These are phyloP conservation scores for Phytophthora ohioensis DNA, from an alignment of 352 stramenopile species.

Conservation along the genomic window DNA sequence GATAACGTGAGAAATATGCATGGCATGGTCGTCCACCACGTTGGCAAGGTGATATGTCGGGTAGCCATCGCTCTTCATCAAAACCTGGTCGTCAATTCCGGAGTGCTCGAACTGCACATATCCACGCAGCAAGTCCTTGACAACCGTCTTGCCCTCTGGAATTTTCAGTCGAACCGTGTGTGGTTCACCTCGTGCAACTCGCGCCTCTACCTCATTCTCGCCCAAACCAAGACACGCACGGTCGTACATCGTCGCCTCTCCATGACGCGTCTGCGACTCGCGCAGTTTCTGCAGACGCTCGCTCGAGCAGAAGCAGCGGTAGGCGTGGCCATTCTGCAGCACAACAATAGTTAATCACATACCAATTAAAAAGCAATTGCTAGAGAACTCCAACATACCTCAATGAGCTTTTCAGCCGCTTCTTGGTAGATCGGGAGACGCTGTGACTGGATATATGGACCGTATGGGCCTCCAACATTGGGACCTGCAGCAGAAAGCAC, in stretches of 20 bases:
- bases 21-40: constrained; percentile 97
- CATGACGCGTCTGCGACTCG: constrained; percentile 89
- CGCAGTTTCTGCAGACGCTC: constrained; percentile 94
- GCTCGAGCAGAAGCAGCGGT: constrained; percentile 97
- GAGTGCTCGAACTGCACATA: constrained; percentile 92
- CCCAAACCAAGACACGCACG: constrained; percentile 95
- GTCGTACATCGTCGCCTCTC: constrained; percentile 97
- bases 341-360: constrained; percentile 4
- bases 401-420: constrained; percentile 89
- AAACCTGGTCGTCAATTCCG: constrained; percentile 91
- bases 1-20: constrained; percentile 98
- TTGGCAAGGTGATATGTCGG: constrained; percentile 94
- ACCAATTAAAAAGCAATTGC: neutral
- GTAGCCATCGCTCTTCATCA: constrained; percentile 95
- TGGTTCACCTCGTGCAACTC: constrained; percentile 87
- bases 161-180: constrained; percentile 97
- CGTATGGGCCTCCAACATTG: constrained; percentile 88
- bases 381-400: constrained; percentile 46
- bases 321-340: constrained; percentile 90
- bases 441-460: constrained; percentile 98
- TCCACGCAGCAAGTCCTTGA: constrained; percentile 96
- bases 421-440: constrained; percentile 94
- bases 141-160: constrained; percentile 91
- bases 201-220: constrained; percentile 88
- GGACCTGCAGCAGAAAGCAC: constrained; percentile 66